Conservation (phyloP, 1,284 basidiomycete genomes). For the Melampsora americana region DNA sequence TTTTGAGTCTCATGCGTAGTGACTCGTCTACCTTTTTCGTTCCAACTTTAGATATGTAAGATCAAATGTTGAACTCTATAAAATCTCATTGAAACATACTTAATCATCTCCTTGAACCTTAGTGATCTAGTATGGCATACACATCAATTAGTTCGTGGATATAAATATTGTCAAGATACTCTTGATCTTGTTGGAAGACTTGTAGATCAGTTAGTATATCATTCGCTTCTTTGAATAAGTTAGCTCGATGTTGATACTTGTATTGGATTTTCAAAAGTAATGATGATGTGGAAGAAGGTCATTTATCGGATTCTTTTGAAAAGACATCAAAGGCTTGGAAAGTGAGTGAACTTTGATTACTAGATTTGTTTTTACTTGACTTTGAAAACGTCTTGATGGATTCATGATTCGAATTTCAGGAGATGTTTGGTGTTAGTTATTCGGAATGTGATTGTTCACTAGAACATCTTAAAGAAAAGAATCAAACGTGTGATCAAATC, state of each 20-base stretch:
- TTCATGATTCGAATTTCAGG: not conserved
- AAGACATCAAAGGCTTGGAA: constrained; percentile 10
- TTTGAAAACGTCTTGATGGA: not conserved
- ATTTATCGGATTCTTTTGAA: constrained; percentile 9
- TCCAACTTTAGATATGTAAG: constrained; percentile 21
- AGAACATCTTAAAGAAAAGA: not conserved
- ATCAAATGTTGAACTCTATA: not conserved
- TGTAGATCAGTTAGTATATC: constrained; percentile 48
- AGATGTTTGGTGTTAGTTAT: not conserved
- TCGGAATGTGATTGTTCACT: not conserved
- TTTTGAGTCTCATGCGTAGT: constrained; percentile 1
- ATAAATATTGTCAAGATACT: constrained; percentile 51
- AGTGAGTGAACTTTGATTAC: not conserved
- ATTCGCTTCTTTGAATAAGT: not conserved
- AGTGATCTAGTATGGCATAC: constrained; percentile 55
- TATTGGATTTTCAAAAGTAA: not conserved
- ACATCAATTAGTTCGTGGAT: constrained; percentile 52
- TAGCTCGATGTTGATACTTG: not conserved
- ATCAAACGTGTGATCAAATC: not conserved
- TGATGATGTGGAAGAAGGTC: constrained; percentile 14
- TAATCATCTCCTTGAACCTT: constrained; percentile 45
- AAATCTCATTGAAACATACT: not conserved
- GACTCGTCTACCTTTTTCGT: not conserved
- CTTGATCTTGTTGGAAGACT: constrained; percentile 45
- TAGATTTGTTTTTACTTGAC: not conserved